Evolutionary conservation across 495 filamentous ascomycete species (phyloP).

Genomic region (Aspergillus diversus): DNA sequence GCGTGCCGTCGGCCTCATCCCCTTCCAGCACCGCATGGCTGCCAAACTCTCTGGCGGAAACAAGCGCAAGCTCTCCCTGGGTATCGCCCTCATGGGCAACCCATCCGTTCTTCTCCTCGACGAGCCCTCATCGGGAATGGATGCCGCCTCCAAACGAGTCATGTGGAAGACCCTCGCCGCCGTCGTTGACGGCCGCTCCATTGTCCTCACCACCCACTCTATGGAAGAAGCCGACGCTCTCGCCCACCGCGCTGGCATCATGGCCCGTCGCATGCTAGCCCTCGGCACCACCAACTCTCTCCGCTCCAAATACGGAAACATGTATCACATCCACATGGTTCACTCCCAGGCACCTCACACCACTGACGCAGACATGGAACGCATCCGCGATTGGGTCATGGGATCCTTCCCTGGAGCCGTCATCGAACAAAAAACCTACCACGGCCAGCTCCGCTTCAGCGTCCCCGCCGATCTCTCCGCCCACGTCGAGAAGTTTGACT

Average conservation of each 20-base stretch:
- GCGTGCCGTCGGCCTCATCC: conserved; percentile 44
- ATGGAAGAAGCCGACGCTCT: conserved; percentile 54
- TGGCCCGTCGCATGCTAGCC: conserved; percentile 48
- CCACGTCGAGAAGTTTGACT: neutral
- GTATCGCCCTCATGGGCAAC: conserved; percentile 54
- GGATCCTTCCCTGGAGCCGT: conserved; percentile 58
- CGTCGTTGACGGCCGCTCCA: conserved; percentile 38
- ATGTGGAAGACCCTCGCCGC: conserved; percentile 52
- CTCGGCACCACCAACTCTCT: conserved; percentile 43
- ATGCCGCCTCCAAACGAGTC: conserved; percentile 52
- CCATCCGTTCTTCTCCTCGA: conserved; percentile 53
- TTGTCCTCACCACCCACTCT: conserved; percentile 49
- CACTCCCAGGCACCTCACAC: conserved; percentile 73
- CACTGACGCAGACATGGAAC: conserved; percentile 62
- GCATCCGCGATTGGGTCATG: conserved; percentile 64
- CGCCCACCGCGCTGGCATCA: conserved; percentile 45
- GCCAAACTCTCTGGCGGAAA: conserved; percentile 57
- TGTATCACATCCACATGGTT: conserved; percentile 60
- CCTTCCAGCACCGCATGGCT: conserved; percentile 44
- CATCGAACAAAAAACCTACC: conserved; percentile 73
- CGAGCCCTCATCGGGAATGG: conserved; percentile 54
- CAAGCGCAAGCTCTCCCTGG: conserved; percentile 57
- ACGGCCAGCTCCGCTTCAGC: conserved; percentile 80
- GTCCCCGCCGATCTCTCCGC: conserved; percentile 54
- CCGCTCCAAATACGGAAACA: conserved; percentile 41